Conservation (phyloP, 2,329 filamentous ascomycete species). For the Phyllosticta citribraziliensis region DNA sequence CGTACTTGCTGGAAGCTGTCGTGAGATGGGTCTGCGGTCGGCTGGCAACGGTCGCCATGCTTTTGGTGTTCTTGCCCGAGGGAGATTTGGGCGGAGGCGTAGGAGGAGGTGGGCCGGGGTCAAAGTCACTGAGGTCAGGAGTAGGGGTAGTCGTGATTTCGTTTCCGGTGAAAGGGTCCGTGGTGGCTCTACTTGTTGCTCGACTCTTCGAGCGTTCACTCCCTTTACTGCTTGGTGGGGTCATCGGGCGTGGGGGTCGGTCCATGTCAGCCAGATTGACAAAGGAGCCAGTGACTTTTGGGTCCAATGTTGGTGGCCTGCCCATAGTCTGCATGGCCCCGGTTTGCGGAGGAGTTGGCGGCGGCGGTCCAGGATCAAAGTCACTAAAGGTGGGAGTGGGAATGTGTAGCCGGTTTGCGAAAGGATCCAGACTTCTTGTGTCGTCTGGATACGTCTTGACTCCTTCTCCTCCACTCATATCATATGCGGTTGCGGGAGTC, state of each 20-base stretch:
- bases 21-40: not conserved
- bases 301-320: not conserved
- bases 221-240: not conserved
- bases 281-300: not conserved
- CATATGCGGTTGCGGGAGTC: not conserved
- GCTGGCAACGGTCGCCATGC: not conserved
- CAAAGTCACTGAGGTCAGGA: not conserved
- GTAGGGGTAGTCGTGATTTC: not conserved
- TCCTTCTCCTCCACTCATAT: not conserved
- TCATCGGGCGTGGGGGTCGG: not conserved
- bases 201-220: not conserved
- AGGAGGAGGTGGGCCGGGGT: not conserved
- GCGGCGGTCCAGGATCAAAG: not conserved
- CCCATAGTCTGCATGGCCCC: not conserved
- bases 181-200: not conserved
- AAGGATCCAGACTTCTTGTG: not conserved
- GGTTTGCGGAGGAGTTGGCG: not conserved
- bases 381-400: not conserved
- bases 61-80: not conserved
- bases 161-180: not conserved
- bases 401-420: not conserved
- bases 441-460: not conserved
- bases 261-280: not conserved
- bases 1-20: not conserved
- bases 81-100: not conserved